A percentile compares a stretch with the other conserved stretches of the same genome.
These are phyloP conservation scores for Plasmodium ovale DNA, from an alignment of 169 alveolate species.

Conservation along the genomic window DNA sequence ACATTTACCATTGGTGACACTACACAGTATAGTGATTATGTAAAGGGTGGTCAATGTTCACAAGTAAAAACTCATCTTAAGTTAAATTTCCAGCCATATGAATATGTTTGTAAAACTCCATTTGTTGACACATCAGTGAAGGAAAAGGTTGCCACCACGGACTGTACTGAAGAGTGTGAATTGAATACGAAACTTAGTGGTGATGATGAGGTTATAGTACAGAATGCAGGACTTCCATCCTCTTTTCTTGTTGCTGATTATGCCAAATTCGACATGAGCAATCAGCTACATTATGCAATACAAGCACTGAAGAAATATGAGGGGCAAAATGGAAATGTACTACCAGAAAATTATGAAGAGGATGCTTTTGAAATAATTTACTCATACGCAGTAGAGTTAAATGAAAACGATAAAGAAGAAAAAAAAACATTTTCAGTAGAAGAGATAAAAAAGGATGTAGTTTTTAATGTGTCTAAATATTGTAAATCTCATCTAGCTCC, in stretches of 20 bases:
- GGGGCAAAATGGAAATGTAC: not conserved
- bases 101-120: slow-evolving; percentile 16
- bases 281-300: slow-evolving; percentile 31
- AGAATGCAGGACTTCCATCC: slow-evolving; percentile 2
- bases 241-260: slow-evolving; percentile 40
- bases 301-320: slow-evolving; percentile 58
- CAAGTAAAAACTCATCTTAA: slow-evolving; percentile 39
- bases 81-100: slow-evolving; percentile 51
- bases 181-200: not conserved
- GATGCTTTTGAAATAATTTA: slow-evolving; percentile 62
- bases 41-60: slow-evolving; percentile 46
- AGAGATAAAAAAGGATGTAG: slow-evolving; percentile 88
- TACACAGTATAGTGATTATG: slow-evolving; percentile 81
- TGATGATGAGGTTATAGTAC: not conserved
- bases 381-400: slow-evolving; percentile 70
- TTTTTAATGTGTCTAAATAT: slow-evolving; percentile 87
- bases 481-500: slow-evolving; percentile 93
- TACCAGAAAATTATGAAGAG: slow-evolving; percentile 23
- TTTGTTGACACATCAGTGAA: not conserved
- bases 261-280: slow-evolving; percentile 37
- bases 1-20: slow-evolving; percentile 94
- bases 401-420: slow-evolving; percentile 73
- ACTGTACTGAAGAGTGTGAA: not conserved
- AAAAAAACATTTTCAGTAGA: slow-evolving; percentile 86
- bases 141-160: no score